Conservation (phyloP, 352 stramenopile genomes). For the Globisporangium mamillatum region DNA sequence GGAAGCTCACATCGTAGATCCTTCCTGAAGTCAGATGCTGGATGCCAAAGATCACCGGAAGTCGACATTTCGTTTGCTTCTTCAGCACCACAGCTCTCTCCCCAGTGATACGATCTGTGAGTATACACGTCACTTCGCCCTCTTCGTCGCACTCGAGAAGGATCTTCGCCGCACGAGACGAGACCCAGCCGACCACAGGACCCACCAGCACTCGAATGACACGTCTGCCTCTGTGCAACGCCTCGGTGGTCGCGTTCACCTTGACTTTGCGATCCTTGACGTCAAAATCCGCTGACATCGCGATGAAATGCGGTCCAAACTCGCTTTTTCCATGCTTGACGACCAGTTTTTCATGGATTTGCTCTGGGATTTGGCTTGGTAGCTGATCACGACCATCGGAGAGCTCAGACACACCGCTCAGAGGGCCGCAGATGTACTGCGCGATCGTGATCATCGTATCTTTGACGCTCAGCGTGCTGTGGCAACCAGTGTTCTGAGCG, state of each 20-base stretch:
- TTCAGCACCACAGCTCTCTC: slow-evolving; percentile 11
- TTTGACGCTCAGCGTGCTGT: slow-evolving; percentile 28
- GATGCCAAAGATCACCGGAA: slow-evolving; percentile 32
- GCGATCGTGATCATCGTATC: slow-evolving; percentile 33
- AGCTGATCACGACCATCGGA: not conserved
- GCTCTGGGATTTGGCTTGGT: not conserved
- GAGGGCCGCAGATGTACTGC: slow-evolving; percentile 42
- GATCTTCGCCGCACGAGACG: slow-evolving; percentile 26
- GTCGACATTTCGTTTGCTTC: slow-evolving; percentile 13
- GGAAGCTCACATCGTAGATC: slow-evolving; percentile 39
- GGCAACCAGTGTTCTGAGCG: slow-evolving; percentile 13
- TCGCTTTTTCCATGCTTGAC: slow-evolving; percentile 10
- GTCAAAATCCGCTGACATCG: not conserved
- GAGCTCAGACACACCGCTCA: slow-evolving; percentile 4
- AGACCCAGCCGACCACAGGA: slow-evolving; percentile 42
- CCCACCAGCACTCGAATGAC: slow-evolving; percentile 23
- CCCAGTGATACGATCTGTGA: slow-evolving; percentile 34
- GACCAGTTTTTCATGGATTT: slow-evolving; percentile 1
- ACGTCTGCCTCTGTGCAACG: not conserved
- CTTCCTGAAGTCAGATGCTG: slow-evolving; percentile 27
- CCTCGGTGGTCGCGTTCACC: not conserved
- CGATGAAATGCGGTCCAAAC: slow-evolving; percentile 2
- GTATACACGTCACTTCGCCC: slow-evolving; percentile 30
- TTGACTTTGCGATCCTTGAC: not conserved
- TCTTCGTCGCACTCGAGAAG: slow-evolving; percentile 44